Base-by-base conservation (phyloP, 2,329 filamentous ascomycete species). In the Domatiomyces globalis region DNA sequence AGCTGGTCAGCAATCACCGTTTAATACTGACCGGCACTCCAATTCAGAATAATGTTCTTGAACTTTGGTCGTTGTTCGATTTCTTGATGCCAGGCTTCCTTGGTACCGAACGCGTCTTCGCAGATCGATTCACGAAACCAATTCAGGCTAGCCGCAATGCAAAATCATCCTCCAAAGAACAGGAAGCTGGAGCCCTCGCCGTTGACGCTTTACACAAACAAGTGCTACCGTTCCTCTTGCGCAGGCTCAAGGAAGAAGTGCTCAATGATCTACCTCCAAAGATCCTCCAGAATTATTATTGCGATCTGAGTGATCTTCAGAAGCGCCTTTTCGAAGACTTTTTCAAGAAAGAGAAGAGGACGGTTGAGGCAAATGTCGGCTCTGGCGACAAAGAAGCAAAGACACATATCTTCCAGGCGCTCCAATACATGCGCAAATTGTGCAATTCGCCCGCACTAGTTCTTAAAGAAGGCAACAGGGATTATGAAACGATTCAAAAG, bases 131-230 rank as follows among this genome's bases (percentile, higher is more conserved):
- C 60, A 88, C 89, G 7, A 95, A 95, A 68, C 89, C 89, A 1
- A 95, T 95, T 60, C 87, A 90, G 1, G 89, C 89, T 3, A 95
- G 87, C 63, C 85, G 94, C 18, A 95, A 89, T 65, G 90, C 87
- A 68, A 98, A 96, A 67, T 94, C 92, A 1, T 96, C 90, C 1
- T 95, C 92, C 0, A 96, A 95, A 64, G 92, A 98, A 66, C 94
- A 98, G 69, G 92, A 98, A 72, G 87, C 88, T 2, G 92, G 94
- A 50, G 94, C 94, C 1, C 73, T 98, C 22, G 92, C 92, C 0
- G 95, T 98, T 51, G 92, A 98, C 68, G 92, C 92, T n/a, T 74
- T 98, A 19, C 92, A 98, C 71, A 98, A 98, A 67, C 92, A 98
- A 65, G 94, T 98, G 1, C 73, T 98, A 33, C 92, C 92, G 1